Evolutionary conservation across 768 basidiomycete species (phyloP).

Genomic region (Mycena rebaudengoi): DNA sequence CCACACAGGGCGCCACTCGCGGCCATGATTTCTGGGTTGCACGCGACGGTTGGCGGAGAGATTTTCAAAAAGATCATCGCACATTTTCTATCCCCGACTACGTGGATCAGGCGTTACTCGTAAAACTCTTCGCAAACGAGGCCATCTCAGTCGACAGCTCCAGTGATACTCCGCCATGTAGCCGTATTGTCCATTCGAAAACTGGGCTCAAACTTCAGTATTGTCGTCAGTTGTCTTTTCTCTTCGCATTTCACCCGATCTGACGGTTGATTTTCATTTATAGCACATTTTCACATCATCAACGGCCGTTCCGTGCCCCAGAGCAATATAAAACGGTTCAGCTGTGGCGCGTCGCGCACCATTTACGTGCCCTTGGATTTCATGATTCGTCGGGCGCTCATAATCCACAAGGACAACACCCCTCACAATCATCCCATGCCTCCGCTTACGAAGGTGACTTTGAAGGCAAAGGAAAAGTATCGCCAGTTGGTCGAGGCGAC

Average conservation of each 20-base stretch:
- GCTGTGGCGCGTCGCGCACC: background rate
- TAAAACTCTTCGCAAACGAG: background rate
- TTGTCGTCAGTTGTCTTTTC: background rate
- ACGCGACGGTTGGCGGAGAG: background rate
- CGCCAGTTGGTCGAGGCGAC: background rate
- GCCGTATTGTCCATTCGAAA: slow-evolving; percentile 5
- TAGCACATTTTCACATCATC: slow-evolving; percentile 9
- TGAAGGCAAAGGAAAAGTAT: background rate
- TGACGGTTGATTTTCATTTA: background rate
- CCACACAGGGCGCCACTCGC: background rate
- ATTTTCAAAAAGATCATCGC: background rate
- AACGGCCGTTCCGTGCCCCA: background rate
- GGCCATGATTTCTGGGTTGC: background rate
- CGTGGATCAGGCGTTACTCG: background rate
- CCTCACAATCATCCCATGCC: slow-evolving; percentile 10
- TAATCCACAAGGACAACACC: background rate
- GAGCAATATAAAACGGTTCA: background rate
- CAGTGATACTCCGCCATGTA: slow-evolving; percentile 3
- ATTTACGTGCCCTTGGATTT: slow-evolving; percentile 6
- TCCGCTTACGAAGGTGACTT: background rate
- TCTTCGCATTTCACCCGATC: background rate
- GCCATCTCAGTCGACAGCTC: background rate
- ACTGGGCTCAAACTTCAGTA: background rate
- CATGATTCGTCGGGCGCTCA: background rate
- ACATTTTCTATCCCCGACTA: background rate